These are phyloP conservation scores for Cydonia oblonga DNA, from an alignment of 331 rosid genomes.

Conservation along the genomic window DNA sequence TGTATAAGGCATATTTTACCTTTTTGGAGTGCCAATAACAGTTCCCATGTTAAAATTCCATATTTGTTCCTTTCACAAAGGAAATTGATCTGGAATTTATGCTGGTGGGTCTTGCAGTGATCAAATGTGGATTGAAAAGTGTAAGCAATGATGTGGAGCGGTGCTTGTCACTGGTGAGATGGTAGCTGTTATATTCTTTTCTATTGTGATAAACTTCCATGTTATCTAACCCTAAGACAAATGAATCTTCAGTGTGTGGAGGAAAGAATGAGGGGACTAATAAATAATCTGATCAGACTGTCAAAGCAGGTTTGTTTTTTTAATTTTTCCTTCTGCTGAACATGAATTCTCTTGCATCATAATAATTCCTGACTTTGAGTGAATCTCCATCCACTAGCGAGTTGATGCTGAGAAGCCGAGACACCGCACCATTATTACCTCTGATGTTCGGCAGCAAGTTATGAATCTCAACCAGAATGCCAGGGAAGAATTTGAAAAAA, in stretches of 20 bases:
- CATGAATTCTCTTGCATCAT: neutral
- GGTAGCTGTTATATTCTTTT: slow-evolving; percentile 8
- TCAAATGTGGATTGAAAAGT: slow-evolving; percentile 63
- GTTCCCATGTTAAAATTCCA: slow-evolving; percentile 16
- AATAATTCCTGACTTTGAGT: slow-evolving; percentile 14
- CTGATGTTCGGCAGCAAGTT: slow-evolving; percentile 65
- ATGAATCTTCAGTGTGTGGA: slow-evolving; percentile 73
- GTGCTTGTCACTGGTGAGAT: slow-evolving; percentile 91
- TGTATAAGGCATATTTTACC: neutral
- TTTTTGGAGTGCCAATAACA: neutral
- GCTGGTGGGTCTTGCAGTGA: slow-evolving; percentile 41
- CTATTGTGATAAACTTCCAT: slow-evolving; percentile 11
- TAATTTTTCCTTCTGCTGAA: neutral
- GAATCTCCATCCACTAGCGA: slow-evolving; percentile 37
- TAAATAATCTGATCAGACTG: slow-evolving; percentile 70
- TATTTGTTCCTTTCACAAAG: slow-evolving; percentile 6
- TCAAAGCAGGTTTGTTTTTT: slow-evolving; percentile 65
- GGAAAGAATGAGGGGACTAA: slow-evolving; percentile 83
- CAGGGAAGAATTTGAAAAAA: slow-evolving; percentile 84
- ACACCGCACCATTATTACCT: slow-evolving; percentile 57
- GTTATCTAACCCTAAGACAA: slow-evolving; percentile 9
- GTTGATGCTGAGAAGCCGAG: slow-evolving; percentile 68
- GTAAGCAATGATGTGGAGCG: slow-evolving; percentile 62
- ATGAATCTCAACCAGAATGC: slow-evolving; percentile 58
- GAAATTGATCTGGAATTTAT: slow-evolving; percentile 11